These are phyloP conservation scores for Hericium rajendrae DNA, from an alignment of 768 basidiomycete species.

Conservation along the genomic window DNA sequence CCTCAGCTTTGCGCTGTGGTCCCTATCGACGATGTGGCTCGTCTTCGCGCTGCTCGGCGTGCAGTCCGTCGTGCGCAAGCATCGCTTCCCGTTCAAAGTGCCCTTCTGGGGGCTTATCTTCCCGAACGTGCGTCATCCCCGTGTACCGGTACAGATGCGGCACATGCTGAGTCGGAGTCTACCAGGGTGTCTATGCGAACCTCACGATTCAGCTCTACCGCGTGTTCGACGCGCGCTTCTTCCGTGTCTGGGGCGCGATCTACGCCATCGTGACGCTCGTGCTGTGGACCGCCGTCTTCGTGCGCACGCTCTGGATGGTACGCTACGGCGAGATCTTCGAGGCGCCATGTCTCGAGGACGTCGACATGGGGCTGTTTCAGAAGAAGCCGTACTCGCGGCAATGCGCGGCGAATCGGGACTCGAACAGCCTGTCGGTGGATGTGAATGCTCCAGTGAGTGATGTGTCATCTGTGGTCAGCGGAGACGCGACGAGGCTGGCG, in stretches of 20 bases:
- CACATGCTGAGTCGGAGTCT: neutral
- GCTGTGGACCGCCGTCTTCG: slow-evolving; percentile 42
- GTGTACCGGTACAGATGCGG: neutral
- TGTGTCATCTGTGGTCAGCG: neutral
- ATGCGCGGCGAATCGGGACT: neutral
- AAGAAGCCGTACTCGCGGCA: neutral
- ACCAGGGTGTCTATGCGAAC: slow-evolving; percentile 57
- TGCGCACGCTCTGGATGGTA: slow-evolving; percentile 29
- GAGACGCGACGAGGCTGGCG: too few relatives aligned
- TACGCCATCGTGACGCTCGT: slow-evolving; percentile 41
- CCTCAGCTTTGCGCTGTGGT: slow-evolving; percentile 47
- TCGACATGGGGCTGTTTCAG: slow-evolving; percentile 2
- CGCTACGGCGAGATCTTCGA: slow-evolving; percentile 33
- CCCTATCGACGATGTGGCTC: slow-evolving; percentile 54
- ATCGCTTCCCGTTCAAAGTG: slow-evolving; percentile 40
- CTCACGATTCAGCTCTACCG: slow-evolving; percentile 43
- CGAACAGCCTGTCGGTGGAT: neutral
- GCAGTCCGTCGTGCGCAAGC: slow-evolving; percentile 29
- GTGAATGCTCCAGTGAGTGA: neutral
- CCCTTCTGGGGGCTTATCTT: slow-evolving; percentile 65
- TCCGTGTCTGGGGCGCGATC: slow-evolving; percentile 48
- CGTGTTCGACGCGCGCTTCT: slow-evolving; percentile 42
- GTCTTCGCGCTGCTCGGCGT: slow-evolving; percentile 45
- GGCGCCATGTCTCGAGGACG: slow-evolving; percentile 30
- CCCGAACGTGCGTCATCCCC: slow-evolving; percentile 42